Conservation (phyloP, 768 basidiomycete genomes). For the Boletus bicolor region DNA sequence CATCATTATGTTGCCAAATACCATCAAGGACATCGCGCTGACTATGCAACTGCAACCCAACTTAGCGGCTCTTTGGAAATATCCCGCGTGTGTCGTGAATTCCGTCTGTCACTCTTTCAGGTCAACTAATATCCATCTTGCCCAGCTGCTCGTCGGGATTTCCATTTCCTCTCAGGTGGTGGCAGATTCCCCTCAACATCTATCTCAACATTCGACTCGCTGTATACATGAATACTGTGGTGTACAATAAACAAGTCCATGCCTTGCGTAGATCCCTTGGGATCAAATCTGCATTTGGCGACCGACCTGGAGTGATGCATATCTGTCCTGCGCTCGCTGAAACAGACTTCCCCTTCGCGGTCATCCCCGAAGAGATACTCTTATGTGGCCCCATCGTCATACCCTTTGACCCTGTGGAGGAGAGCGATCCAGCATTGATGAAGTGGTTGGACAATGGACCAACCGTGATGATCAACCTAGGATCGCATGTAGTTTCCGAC, state of each 20-base stretch:
- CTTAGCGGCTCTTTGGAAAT: conserved; percentile 5
- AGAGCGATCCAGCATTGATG: conserved; percentile 1
- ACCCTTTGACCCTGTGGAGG: conserved; percentile 6
- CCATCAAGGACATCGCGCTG: neutral
- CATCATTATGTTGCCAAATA: neutral
- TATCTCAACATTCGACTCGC: conserved; percentile 2
- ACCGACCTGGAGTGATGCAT: neutral
- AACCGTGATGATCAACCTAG: conserved; percentile 13
- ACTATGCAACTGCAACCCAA: neutral
- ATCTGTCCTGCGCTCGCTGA: conserved; percentile 5
- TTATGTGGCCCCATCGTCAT: conserved; percentile 9
- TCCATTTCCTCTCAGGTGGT: conserved; percentile 14
- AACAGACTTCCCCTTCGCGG: neutral
- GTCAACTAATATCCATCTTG: neutral
- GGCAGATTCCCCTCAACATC: conserved; percentile 10
- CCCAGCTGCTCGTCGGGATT: conserved; percentile 7
- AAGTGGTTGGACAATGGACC: conserved; percentile 11
- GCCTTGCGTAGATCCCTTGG: conserved; percentile 2
- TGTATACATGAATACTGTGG: neutral
- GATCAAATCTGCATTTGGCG: neutral
- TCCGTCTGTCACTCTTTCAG: neutral
- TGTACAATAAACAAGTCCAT: too few species aligned
- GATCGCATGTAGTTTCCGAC: conserved; percentile 1
- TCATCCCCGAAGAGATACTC: conserved; percentile 8
- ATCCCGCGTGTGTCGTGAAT: neutral